Conservation (phyloP, 148 eudicot species). For the Rhododendron williamsianum region DNA sequence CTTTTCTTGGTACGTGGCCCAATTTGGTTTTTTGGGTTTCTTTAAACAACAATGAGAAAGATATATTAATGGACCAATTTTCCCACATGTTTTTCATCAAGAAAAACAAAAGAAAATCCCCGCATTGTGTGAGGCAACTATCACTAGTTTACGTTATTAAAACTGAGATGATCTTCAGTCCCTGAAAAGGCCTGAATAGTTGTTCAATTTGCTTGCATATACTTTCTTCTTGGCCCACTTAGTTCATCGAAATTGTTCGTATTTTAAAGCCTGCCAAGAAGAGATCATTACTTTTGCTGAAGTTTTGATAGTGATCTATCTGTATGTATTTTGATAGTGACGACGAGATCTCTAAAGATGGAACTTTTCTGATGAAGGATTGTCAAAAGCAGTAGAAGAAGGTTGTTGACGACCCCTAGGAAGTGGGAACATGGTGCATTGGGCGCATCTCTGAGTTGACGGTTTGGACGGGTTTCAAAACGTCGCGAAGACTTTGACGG, state of each 20-base stretch:
- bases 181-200: neutral
- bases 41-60: neutral
- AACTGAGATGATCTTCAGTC: neutral
- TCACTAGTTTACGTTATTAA: neutral
- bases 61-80: neutral
- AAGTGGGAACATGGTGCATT: neutral
- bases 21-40: too few species aligned
- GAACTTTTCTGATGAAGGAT: too few species aligned
- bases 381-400: neutral
- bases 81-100: neutral
- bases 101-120: neutral
- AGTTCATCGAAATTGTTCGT: too few species aligned
- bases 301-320: too few species aligned
- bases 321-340: too few species aligned
- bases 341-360: too few species aligned
- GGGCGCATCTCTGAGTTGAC: neutral
- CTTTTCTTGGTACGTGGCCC: neutral
- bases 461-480: neutral
- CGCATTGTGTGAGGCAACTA: neutral
- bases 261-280: too few species aligned
- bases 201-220: too few species aligned
- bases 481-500: neutral
- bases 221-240: too few species aligned
- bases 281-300: too few species aligned
- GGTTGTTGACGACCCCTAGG: neutral